Evolutionary conservation across 257 asterid species (phyloP).

Genomic region (Phtheirospermum japonicum): DNA sequence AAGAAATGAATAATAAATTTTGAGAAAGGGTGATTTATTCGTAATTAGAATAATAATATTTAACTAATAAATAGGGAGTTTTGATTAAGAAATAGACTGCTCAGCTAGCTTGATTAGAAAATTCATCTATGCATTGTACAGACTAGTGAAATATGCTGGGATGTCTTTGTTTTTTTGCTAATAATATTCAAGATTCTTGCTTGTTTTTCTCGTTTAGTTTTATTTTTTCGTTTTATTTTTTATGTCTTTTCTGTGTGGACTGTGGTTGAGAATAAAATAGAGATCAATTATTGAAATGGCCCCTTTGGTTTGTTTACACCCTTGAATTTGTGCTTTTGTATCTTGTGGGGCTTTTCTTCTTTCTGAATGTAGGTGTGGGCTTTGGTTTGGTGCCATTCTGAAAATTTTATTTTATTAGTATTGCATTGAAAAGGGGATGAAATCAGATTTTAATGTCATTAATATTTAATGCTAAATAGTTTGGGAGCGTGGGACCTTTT

Average conservation of each 20-base stretch:
- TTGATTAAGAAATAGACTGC: conserved; percentile 26
- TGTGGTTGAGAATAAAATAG: conserved; percentile 12
- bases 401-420: too few relatives aligned
- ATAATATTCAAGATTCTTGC: too few relatives aligned
- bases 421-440: conserved; percentile 6
- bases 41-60: too few relatives aligned
- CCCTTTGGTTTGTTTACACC: conserved; percentile 8
- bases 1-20: conserved; percentile 6
- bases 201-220: not conserved
- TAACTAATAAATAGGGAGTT: conserved; percentile 22
- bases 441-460: conserved; percentile 22
- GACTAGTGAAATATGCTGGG: too few relatives aligned
- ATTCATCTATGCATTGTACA: conserved; percentile 19
- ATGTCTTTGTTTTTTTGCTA: not conserved
- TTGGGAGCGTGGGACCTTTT: not conserved
- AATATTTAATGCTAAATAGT: not conserved
- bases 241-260: conserved; percentile 13
- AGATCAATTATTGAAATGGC: conserved; percentile 7
- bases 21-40: conserved; percentile 7
- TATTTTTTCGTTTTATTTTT: not conserved
- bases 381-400: too few relatives aligned
- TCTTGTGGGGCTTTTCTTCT: not conserved
- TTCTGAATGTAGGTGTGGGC: not conserved
- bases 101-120: conserved; percentile 30
- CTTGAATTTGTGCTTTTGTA: conserved; percentile 5